phyloP scores from a whole-genome alignment of 2,329 filamentous ascomycete species.

The Alternaria triticimaculans region DNA sequence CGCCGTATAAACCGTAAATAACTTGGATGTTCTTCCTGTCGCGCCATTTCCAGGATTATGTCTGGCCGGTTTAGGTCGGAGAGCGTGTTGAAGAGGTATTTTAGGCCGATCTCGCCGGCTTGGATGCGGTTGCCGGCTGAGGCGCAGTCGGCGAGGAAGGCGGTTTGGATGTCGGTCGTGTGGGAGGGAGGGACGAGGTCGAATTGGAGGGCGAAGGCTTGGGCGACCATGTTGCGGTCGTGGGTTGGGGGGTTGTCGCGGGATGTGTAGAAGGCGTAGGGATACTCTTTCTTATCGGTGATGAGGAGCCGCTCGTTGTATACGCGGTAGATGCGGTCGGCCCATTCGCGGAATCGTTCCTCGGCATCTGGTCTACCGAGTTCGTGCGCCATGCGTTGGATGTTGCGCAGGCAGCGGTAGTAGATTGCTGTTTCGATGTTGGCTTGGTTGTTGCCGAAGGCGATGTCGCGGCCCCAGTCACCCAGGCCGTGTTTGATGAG shows the following conservation, averaged over 20 bases:
- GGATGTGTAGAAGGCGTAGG: slow-evolving; percentile 51
- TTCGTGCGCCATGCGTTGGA: slow-evolving; percentile 46
- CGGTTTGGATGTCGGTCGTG: slow-evolving; percentile 32
- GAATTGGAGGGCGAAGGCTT: slow-evolving; percentile 50
- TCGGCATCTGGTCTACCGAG: slow-evolving; percentile 18
- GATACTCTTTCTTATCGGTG: slow-evolving; percentile 29
- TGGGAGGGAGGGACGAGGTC: slow-evolving; percentile 35
- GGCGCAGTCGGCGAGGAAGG: slow-evolving; percentile 36
- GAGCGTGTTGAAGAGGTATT: slow-evolving; percentile 53
- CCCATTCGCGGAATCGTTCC: slow-evolving; percentile 24
- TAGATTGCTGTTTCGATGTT: slow-evolving; percentile 56
- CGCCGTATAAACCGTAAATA: slow-evolving; percentile 58
- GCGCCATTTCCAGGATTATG: slow-evolving; percentile 53
- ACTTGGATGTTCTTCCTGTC: slow-evolving; percentile 57
- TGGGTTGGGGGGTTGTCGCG: slow-evolving; percentile 40
- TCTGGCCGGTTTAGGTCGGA: slow-evolving; percentile 47
- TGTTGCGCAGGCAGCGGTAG: slow-evolving; percentile 43
- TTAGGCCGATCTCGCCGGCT: slow-evolving; percentile 53
- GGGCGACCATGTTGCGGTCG: slow-evolving; percentile 51
- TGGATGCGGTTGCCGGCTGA: slow-evolving; percentile 43
- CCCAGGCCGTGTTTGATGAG: slow-evolving; percentile 54
- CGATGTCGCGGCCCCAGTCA: slow-evolving; percentile 54
- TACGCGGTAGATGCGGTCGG: slow-evolving; percentile 25
- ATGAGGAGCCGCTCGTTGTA: slow-evolving; percentile 32
- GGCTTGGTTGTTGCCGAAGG: slow-evolving; percentile 54